These are phyloP conservation scores for Aurantiochytrium sp. DNA, from an alignment of 108 stramenopile genomes.

Conservation along the genomic window DNA sequence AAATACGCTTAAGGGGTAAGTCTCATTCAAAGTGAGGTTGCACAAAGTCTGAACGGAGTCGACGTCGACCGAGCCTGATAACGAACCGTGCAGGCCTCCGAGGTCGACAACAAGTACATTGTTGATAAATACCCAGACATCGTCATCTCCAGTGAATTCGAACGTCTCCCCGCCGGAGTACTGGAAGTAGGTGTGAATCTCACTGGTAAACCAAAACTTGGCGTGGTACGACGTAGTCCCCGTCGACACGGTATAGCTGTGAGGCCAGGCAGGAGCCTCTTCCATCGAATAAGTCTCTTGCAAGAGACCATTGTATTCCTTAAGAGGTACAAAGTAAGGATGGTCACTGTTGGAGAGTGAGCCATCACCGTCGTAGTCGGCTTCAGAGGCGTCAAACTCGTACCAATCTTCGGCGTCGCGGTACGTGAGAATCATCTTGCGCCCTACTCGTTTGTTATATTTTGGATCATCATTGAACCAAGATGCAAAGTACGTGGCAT, in stretches of 20 bases:
- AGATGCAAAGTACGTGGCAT: neutral
- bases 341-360: neutral
- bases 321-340: neutral
- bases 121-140: slow-evolving; percentile 5
- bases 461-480: neutral
- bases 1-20: neutral
- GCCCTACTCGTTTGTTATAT: neutral
- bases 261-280: neutral
- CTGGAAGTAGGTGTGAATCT: slow-evolving; percentile 9
- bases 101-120: neutral
- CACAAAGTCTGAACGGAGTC: neutral
- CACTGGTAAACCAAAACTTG: slow-evolving; percentile 7
- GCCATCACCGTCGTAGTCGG: too few species aligned
- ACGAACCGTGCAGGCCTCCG: neutral
- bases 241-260: neutral
- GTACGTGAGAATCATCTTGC: neutral
- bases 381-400: too few species aligned
- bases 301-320: neutral
- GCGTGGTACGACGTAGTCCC: too few species aligned
- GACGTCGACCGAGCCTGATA: neutral
- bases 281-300: neutral
- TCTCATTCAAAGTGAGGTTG: neutral
- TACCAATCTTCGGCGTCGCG: neutral
- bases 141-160: neutral
- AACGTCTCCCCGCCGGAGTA: neutral